Base-by-base conservation (phyloP, 768 basidiomycete species). In the Phlebiopsis flavidoalba region DNA sequence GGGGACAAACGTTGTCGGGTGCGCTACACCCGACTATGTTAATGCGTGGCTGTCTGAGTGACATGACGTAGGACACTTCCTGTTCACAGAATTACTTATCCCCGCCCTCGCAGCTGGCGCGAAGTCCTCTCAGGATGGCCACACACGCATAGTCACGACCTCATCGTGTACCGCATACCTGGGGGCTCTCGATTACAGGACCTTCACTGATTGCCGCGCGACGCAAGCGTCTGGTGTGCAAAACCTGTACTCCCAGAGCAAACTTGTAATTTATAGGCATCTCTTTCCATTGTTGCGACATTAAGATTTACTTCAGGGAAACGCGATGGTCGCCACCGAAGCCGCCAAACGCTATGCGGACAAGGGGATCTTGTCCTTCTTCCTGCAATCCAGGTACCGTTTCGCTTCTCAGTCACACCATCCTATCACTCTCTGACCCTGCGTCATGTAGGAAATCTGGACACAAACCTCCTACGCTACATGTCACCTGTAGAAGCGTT, bases 1-100 rank as follows among this genome's bases (percentile, higher is more conserved):
- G 84, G n/a, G 81, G 12, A 80, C 78, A 1, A 85, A 86, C 63
- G 80, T 80, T n/a, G 61, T 84, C 12, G 82, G n/a, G 83, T 77
- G 61, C 35, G 67, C 8, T 11, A n/a, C 8, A 1, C 58, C 63
- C 59, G 64, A 46, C 60, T 63, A 60, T 52, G 7, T 10, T 15
- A 8, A 31, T 11, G 24, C 19, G 8, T 17, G 15, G 21, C 40
- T 15, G 43, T n/a, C 40, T 46, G 24, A 17, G 36, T 2, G 3
- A 12, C 40, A n/a, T 12, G n/a, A n/a, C 40, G 40, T 59, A 83
- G 85, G 86, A 5, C 88, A 83, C 67, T 83, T 80, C 64, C 76
- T 80, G 63, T 77, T 88, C 60, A 86, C 85, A 1, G 73, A 75
- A 49, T 73, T 80, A 15, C 77, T 87, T 47, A 72, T 85, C 24